These are phyloP conservation scores for Podila horticola DNA, from an alignment of 192 early-diverging fungal genomes.

Conservation along the genomic window DNA sequence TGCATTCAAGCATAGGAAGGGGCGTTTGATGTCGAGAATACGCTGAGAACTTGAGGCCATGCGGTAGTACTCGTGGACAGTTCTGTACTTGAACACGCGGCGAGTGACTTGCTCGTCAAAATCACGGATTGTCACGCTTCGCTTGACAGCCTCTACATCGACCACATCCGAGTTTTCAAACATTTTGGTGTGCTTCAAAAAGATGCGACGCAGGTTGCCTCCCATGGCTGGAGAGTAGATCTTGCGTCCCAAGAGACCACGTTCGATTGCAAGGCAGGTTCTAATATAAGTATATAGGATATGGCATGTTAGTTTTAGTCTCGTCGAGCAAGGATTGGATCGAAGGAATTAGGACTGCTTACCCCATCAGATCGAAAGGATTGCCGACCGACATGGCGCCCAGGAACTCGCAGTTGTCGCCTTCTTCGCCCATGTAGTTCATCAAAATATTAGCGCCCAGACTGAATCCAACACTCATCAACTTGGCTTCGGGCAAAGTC, in stretches of 20 bases:
- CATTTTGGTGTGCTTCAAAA: slow-evolving; percentile 43
- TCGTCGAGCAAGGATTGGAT: neutral
- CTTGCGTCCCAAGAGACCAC: slow-evolving; percentile 42
- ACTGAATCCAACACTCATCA: slow-evolving; percentile 89
- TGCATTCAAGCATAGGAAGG: slow-evolving; percentile 86
- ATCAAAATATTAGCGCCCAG: slow-evolving; percentile 93
- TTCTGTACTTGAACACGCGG: slow-evolving; percentile 78
- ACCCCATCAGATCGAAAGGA: slow-evolving; percentile 84
- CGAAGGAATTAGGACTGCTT: slow-evolving; percentile 5
- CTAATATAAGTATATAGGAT: slow-evolving; percentile 22
- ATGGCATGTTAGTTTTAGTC: too few species aligned
- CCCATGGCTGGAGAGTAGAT: slow-evolving; percentile 64
- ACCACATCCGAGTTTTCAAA: slow-evolving; percentile 31
- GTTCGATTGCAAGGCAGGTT: slow-evolving; percentile 44
- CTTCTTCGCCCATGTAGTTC: slow-evolving; percentile 89
- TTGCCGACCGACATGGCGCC: slow-evolving; percentile 86
- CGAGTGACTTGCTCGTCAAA: slow-evolving; percentile 88
- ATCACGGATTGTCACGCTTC: slow-evolving; percentile 71
- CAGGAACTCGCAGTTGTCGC: slow-evolving; percentile 75
- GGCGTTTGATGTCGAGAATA: slow-evolving; percentile 74
- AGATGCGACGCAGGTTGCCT: slow-evolving; percentile 55
- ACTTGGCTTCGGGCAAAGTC: slow-evolving; percentile 65
- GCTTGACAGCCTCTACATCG: slow-evolving; percentile 51
- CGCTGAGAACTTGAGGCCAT: slow-evolving; percentile 70
- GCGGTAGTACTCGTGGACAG: slow-evolving; percentile 84